These are phyloP conservation scores for Pseudisothecium myosuroides DNA, from an alignment of 225 moss, liverwort and hornwort genomes.

Conservation along the genomic window DNA sequence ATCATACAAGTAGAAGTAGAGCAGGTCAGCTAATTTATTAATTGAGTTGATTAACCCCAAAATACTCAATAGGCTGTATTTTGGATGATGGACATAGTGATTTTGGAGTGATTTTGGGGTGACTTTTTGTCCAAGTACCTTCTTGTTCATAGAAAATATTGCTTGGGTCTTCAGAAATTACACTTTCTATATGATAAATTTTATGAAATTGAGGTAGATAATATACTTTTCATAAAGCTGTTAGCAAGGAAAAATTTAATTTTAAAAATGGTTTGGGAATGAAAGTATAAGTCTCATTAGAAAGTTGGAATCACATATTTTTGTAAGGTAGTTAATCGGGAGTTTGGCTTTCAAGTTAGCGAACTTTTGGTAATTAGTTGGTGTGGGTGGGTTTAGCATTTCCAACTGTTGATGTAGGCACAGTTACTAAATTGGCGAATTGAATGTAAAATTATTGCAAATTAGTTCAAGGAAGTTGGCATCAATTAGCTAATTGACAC, in stretches of 20 bases:
- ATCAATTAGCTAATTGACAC: neutral
- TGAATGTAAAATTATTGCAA: neutral
- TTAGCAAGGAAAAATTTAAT: neutral
- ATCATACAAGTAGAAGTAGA: neutral
- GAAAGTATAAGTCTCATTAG: neutral
- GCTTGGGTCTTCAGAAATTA: neutral
- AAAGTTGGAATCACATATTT: neutral
- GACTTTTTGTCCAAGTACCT: neutral
- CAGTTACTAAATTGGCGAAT: neutral
- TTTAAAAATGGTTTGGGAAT: neutral
- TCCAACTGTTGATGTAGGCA: neutral
- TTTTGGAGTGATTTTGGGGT: neutral
- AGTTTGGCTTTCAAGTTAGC: neutral
- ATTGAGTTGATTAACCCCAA: neutral
- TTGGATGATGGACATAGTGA: neutral
- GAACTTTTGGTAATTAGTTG: neutral
- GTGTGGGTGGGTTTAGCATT: neutral
- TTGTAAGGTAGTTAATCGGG: neutral
- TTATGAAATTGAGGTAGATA: neutral
- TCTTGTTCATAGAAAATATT: neutral
- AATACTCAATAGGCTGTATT: neutral
- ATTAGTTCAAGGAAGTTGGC: neutral
- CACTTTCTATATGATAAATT: neutral
- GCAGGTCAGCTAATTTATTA: neutral
- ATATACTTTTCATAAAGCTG: neutral